These are phyloP conservation scores for Ganoderma multipileum DNA, from an alignment of 1,284 basidiomycete genomes.

Conservation along the genomic window DNA sequence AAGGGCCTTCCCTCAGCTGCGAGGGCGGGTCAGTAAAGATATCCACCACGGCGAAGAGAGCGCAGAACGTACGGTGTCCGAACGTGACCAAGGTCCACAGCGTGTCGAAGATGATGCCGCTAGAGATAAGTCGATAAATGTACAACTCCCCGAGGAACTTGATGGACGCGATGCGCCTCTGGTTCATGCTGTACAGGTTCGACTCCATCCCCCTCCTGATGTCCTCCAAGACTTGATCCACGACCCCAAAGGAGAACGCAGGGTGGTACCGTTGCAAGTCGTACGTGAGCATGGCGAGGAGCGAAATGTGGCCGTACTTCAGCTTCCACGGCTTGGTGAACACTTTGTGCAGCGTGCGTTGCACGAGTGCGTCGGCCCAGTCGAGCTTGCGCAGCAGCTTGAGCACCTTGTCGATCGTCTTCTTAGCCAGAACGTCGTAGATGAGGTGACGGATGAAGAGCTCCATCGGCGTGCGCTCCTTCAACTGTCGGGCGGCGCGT, in stretches of 20 bases:
- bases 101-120: slow-evolving; percentile 90
- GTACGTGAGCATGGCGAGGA: slow-evolving; percentile 94
- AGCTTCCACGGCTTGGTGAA: slow-evolving; percentile 98
- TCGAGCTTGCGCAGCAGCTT: slow-evolving; percentile 92
- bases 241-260: slow-evolving; percentile 86
- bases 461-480: slow-evolving; percentile 88
- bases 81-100: slow-evolving; percentile 97
- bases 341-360: slow-evolving; percentile 69
- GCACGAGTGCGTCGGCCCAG: slow-evolving; percentile 83
- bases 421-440: slow-evolving; percentile 90
- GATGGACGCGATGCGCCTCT: slow-evolving; percentile 88
- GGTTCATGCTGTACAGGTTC: slow-evolving; percentile 95
- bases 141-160: slow-evolving; percentile 98
- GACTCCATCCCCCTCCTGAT: slow-evolving; percentile 91
- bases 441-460: slow-evolving; percentile 94
- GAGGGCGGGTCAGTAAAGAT: slow-evolving; percentile 22
- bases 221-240: slow-evolving; percentile 96
- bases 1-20: slow-evolving; percentile 88
- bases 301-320: slow-evolving; percentile 88
- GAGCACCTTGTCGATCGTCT: slow-evolving; percentile 92
- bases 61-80: slow-evolving; percentile 82
- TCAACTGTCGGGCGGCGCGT: slow-evolving; percentile 83
- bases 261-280: slow-evolving; percentile 94
- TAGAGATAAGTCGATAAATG: slow-evolving; percentile 94
- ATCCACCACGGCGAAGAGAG: not conserved